Conservation (phyloP, 1,284 basidiomycete genomes). For the Ceratobasidium sp. region DNA sequence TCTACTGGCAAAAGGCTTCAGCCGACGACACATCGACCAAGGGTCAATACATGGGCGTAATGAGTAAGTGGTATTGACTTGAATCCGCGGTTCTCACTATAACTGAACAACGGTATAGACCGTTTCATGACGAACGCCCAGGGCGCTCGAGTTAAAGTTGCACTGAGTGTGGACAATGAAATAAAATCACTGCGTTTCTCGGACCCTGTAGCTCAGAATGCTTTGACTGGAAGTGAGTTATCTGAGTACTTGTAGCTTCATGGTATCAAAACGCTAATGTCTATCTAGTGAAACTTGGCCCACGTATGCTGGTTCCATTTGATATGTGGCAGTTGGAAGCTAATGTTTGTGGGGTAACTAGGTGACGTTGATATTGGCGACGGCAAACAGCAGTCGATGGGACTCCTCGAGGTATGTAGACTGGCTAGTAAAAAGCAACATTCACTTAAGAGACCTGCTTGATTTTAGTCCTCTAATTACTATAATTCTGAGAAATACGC, state of each 20-base stretch:
- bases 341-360: too few species aligned
- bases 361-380: too few species aligned
- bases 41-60: not conserved
- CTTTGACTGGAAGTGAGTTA: not conserved
- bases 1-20: not conserved
- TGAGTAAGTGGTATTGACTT: not conserved
- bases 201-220: not conserved
- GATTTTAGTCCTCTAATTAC: too few species aligned
- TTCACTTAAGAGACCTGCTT: too few species aligned
- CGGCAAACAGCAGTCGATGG: too few species aligned
- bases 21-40: not conserved
- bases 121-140: not conserved
- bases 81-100: not conserved
- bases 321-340: too few species aligned
- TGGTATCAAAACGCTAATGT: not conserved
- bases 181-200: not conserved
- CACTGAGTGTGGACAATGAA: not conserved
- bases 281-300: not conserved
- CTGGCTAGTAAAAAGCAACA: too few species aligned
- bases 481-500: too few species aligned
- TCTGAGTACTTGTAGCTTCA: not conserved
- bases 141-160: not conserved
- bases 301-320: not conserved
- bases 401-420: too few species aligned
- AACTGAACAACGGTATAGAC: not conserved